Percentiles rank a stretch among this genome's conserved stretches.
These are phyloP conservation scores for Penicillium sp. DNA, from an alignment of 2,329 filamentous ascomycete species.

Conservation along the genomic window DNA sequence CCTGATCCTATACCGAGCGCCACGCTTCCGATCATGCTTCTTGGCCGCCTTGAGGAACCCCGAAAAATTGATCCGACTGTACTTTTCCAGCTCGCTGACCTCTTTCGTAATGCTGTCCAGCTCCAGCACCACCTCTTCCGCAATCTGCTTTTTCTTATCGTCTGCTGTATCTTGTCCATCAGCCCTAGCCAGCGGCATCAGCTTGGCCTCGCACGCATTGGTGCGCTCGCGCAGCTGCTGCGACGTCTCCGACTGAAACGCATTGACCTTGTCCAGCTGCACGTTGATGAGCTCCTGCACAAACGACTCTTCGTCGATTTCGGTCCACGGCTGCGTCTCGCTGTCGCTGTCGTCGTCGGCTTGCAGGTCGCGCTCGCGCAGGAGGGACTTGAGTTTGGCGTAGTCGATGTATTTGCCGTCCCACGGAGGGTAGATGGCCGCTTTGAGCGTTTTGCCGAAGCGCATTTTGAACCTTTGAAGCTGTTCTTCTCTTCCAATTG, in stretches of 20 bases:
- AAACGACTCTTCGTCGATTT: constrained; percentile 88
- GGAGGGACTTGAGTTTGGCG: constrained; percentile 79
- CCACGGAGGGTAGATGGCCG: constrained; percentile 81
- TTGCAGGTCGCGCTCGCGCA: constrained; percentile 71
- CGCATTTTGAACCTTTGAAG: constrained; percentile 60
- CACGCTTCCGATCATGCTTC: constrained; percentile 95
- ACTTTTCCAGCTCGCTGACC: constrained; percentile 89
- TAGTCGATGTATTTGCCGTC: constrained; percentile 95
- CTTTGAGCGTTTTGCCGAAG: constrained; percentile 83
- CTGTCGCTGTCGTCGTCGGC: constrained; percentile 49
- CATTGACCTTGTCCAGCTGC: constrained; percentile 90
- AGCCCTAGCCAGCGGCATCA: constrained; percentile 55
- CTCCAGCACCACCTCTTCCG: constrained; percentile 68
- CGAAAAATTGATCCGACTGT: constrained; percentile 94
- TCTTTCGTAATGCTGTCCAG: constrained; percentile 86
- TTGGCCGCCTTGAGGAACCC: constrained; percentile 97
- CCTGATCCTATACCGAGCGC: constrained; percentile 78
- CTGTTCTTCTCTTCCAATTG: no score
- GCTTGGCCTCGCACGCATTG: constrained; percentile 61
- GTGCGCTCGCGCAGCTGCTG: constrained; percentile 77
- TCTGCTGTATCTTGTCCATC: constrained; percentile 30
- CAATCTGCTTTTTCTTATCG: constrained; percentile 52
- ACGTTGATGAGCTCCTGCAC: constrained; percentile 93
- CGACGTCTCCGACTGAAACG: constrained; percentile 80
- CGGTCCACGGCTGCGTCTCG: constrained; percentile 70